Evolutionary conservation across 2,329 filamentous ascomycete genomes (phyloP), one percentile per base, ranked within the genome.

Genomic region (Endothia cerciana): DNA sequence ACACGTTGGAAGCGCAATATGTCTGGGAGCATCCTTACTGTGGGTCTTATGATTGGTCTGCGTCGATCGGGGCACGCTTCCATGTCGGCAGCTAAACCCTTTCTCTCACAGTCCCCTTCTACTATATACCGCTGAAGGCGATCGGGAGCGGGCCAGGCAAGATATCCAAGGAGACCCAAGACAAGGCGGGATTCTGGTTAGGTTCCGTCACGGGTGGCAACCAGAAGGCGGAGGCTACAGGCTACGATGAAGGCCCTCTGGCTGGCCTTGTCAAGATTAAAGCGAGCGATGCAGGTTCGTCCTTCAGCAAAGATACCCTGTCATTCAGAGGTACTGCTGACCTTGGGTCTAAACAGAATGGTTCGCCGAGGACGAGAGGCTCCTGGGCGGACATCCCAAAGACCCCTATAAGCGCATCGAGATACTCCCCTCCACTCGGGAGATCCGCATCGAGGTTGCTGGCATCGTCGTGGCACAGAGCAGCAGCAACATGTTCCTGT

Each of bases 381-480:
- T 79, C 38, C 75, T 78, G 0, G 74, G 72, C 8, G 60, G 70
- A 0, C 89, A 91, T 66, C 88, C 88, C 0, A 90, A 89, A 69
- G 88, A 91, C 63, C 89, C 88, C 0, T 90, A 85, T 76, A 89
- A 88, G 70, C 82, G 89, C 15, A 78, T 91, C 67, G 88, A 90
- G 64, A 83, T 87, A 33, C 74, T 91, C 5, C 78, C 79, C 1
- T 89, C 87, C 0, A 78, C 80, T 1, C 83, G 88, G 0, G 74
- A 75, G 1, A 73, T 91, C 41, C 78, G 82, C 13, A 78, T 91
- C 45, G 78, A 78, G 28, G 69, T 85, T 4, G 73, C 77, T 8
- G 85, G 85, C 2, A 73, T 72, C 2, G 77, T 78, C 0, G 74
- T 89, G 1, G 82, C 81, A n/a, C 78, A 81, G 19, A 78, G 82